These are phyloP conservation scores for Closterium sp. DNA, from an alignment of 139 green algal genomes.

Conservation along the genomic window DNA sequence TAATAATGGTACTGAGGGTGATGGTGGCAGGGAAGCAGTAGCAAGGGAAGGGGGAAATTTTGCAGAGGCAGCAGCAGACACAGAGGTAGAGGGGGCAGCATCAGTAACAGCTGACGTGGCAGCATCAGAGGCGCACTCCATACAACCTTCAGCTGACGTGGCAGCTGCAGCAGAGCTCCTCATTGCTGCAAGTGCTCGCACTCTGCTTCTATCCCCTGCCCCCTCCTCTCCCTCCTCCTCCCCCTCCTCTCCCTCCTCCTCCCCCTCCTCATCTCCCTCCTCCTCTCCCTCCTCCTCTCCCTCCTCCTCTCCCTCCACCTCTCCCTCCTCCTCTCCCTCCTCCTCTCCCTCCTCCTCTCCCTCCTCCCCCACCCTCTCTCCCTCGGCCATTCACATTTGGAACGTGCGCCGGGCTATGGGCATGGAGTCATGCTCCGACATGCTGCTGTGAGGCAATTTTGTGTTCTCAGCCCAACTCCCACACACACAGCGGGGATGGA, in stretches of 20 bases:
- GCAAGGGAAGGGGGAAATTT: too few species aligned
- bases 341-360: background rate
- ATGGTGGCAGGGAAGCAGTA: too few species aligned
- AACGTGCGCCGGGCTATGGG: background rate
- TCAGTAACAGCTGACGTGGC: background rate
- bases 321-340: background rate
- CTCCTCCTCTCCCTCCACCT: background rate
- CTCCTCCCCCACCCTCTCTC: background rate
- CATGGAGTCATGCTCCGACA: background rate
- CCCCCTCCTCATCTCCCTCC: background rate
- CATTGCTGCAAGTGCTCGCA: background rate
- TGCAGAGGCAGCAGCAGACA: background rate
- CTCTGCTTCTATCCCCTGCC: background rate
- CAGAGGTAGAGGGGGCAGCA: background rate
- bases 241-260: too few species aligned
- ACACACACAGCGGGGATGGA: too few species aligned
- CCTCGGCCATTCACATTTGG: background rate
- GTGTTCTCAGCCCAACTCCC: too few species aligned
- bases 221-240: background rate
- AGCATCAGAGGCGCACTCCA: too few species aligned
- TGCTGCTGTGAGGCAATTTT: background rate
- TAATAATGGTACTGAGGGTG: too few species aligned
- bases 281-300: background rate
- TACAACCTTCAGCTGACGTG: background rate
- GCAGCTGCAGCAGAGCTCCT: background rate